Percentiles rank a stretch among this genome's conserved stretches.
These are phyloP conservation scores for Boletus subparvulus DNA, from an alignment of 768 basidiomycete genomes.

Conservation along the genomic window DNA sequence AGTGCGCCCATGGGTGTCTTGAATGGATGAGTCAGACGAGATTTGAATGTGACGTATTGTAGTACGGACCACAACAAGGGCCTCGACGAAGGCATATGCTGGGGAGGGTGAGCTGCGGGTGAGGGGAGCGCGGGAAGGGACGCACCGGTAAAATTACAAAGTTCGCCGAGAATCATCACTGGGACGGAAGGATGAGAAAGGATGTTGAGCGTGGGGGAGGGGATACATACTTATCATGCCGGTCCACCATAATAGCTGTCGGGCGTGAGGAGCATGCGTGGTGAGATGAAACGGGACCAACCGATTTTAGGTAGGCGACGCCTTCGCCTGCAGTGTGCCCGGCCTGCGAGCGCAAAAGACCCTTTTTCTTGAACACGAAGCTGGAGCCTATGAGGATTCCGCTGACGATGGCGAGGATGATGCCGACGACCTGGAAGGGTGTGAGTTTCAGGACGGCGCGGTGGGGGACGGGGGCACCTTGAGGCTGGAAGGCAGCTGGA, in stretches of 20 bases:
- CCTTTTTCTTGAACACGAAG: conserved; percentile 99
- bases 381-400: conserved; percentile 89
- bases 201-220: too few species aligned
- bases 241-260: conserved; percentile 84
- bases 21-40: conserved; percentile 1
- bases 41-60: background rate
- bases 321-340: conserved; percentile 81
- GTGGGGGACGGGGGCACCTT: conserved; percentile 39
- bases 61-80: conserved; percentile 80
- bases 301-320: conserved; percentile 92
- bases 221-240: conserved; percentile 72
- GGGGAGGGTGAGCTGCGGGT: conserved; percentile 10
- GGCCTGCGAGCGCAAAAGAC: conserved; percentile 75
- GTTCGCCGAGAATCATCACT: conserved; percentile 92
- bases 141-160: conserved; percentile 84
- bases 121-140: conserved; percentile 13
- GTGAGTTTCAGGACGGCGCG: background rate
- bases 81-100: conserved; percentile 89
- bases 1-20: conserved; percentile 94
- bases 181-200: background rate
- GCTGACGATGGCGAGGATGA: conserved; percentile 71
- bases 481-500: conserved; percentile 43
- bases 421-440: conserved; percentile 62
- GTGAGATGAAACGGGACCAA: conserved; percentile 39
- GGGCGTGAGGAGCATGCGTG: conserved; percentile 1